Conservation (phyloP, 805 yeast genomes). For the Peterozyma toletana region DNA sequence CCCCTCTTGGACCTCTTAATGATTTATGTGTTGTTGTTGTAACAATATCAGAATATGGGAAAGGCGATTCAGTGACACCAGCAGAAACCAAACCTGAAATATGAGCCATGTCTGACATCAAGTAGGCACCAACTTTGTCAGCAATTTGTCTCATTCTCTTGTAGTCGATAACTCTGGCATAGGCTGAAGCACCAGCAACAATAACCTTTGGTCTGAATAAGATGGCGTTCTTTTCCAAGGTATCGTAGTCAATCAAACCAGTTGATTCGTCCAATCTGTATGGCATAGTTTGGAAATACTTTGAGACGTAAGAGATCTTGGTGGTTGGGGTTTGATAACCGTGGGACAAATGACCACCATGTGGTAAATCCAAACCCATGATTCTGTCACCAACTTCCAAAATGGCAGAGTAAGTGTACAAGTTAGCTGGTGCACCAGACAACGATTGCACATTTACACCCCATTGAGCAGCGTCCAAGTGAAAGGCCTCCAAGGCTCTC, state of each 20-base stretch:
- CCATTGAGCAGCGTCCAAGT: constrained; percentile 75
- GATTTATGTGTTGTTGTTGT: constrained; percentile 98
- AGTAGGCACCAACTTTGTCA: constrained; percentile 87
- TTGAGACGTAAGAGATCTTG: constrained; percentile 87
- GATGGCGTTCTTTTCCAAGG: constrained; percentile 71
- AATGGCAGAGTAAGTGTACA: constrained; percentile 85
- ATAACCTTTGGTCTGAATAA: constrained; percentile 91
- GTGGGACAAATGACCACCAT: constrained; percentile 96
- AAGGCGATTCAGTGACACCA: constrained; percentile 89
- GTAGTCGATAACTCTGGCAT: constrained; percentile 86
- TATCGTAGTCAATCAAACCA: constrained; percentile 89
- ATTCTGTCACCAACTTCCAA: constrained; percentile 86
- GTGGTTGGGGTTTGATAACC: constrained; percentile 91
- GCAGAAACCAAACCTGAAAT: constrained; percentile 95
- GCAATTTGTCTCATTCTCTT: constrained; percentile 86
- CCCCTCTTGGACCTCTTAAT: constrained; percentile 98
- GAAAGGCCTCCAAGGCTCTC: constrained; percentile 83
- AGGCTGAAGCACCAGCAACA: constrained; percentile 97
- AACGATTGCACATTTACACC: constrained; percentile 96
- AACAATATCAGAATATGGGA: constrained; percentile 89
- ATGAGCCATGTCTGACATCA: constrained; percentile 95
- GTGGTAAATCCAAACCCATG: constrained; percentile 97
- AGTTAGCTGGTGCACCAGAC: constrained; percentile 95
- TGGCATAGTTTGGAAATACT: constrained; percentile 97
- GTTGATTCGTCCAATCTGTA: constrained; percentile 82